A percentile compares a stretch with the other conserved stretches of the same genome.
These are phyloP conservation scores for Darksidea phi DNA, from an alignment of 495 filamentous ascomycete species.

Conservation along the genomic window DNA sequence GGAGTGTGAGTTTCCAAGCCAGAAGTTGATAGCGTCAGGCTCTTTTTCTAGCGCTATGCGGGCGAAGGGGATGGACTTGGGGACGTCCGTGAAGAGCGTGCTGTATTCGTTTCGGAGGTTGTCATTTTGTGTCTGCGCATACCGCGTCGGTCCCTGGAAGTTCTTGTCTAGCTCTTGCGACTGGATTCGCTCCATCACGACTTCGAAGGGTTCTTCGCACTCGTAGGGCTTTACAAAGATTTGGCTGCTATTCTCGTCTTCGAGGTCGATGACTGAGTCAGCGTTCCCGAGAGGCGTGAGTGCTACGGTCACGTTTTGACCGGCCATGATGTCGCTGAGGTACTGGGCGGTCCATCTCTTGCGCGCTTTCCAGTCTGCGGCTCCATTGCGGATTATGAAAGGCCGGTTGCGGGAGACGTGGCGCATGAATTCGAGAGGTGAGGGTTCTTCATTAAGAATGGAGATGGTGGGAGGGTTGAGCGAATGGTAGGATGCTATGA, in stretches of 20 bases:
- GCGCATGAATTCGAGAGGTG: constrained; percentile 70
- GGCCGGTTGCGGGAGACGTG: constrained; percentile 66
- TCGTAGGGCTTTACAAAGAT: constrained; percentile 55
- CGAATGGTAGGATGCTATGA: constrained; percentile 65
- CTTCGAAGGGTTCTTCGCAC: constrained; percentile 39
- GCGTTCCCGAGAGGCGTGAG: constrained; percentile 66
- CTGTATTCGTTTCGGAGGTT: constrained; percentile 70
- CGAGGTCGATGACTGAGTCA: constrained; percentile 54
- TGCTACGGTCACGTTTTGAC: constrained; percentile 62
- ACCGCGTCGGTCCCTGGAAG: constrained; percentile 38
- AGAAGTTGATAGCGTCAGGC: constrained; percentile 75
- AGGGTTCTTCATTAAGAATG: constrained; percentile 60
- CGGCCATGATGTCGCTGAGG: constrained; percentile 53
- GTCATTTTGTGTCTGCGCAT: constrained; percentile 66
- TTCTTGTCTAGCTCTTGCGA: constrained; percentile 6
- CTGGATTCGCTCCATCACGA: constrained; percentile 41
- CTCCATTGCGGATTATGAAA: constrained; percentile 63
- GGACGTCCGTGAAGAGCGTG: constrained; percentile 55
- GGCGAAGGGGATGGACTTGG: constrained; percentile 61
- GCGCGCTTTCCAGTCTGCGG: constrained; percentile 57
- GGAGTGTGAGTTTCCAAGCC: constrained; percentile 68
- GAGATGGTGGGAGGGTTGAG: constrained; percentile 59
- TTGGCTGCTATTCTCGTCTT: constrained; percentile 31
- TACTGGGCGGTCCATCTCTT: constrained; percentile 58
- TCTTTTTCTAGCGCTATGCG: constrained; percentile 58